phyloP scores from a whole-genome alignment of 495 filamentous ascomycete genomes.

The Aspergillus steynii region DNA sequence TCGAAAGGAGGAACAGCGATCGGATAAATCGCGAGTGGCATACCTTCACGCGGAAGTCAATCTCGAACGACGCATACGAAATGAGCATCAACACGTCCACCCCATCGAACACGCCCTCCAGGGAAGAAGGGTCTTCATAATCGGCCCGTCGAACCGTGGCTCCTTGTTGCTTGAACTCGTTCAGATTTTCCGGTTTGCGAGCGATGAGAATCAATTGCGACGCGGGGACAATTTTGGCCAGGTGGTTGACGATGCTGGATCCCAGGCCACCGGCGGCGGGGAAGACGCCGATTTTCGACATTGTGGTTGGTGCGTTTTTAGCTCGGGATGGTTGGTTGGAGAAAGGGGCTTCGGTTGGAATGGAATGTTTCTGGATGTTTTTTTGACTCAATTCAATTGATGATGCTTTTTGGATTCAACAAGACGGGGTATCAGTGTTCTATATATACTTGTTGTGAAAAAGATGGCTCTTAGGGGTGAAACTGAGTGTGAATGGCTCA shows the following conservation, averaged over 20 bases:
- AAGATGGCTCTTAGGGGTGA: background rate
- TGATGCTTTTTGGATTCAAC: background rate
- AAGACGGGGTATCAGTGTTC: background rate
- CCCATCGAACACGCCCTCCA: slow-evolving; percentile 37
- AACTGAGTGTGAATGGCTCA: background rate
- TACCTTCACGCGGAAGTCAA: slow-evolving; percentile 28
- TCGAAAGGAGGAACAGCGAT: no score
- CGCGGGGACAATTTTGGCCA: slow-evolving; percentile 38
- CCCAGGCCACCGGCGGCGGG: slow-evolving; percentile 53
- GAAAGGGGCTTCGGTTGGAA: background rate
- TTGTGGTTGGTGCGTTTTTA: slow-evolving; percentile 7
- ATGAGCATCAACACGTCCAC: slow-evolving; percentile 40
- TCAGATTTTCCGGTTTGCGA: slow-evolving; percentile 43
- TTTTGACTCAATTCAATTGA: background rate
- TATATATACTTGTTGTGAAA: background rate
- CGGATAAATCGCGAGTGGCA: background rate
- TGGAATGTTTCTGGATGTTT: background rate
- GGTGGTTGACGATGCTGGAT: slow-evolving; percentile 45
- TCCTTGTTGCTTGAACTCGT: slow-evolving; percentile 23
- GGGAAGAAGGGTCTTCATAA: slow-evolving; percentile 33
- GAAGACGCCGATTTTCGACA: slow-evolving; percentile 48
- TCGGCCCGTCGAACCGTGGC: slow-evolving; percentile 37
- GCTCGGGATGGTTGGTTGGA: background rate
- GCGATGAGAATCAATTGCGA: slow-evolving; percentile 45
- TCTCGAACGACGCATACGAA: slow-evolving; percentile 45